Conservation (phyloP, 208 protist species). For the Crithidia brevicula region DNA sequence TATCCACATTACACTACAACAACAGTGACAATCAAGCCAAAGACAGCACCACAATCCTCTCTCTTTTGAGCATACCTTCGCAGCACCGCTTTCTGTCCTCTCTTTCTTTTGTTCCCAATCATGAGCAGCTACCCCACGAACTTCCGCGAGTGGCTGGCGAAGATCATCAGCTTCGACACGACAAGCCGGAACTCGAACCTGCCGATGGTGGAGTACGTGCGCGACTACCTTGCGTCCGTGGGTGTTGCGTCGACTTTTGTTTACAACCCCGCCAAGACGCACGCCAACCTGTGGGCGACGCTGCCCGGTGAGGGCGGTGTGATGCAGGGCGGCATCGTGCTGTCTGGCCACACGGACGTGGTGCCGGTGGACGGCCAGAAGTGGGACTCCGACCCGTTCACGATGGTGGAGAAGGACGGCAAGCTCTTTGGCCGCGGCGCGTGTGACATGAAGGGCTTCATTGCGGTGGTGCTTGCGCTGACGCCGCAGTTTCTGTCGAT, state of each 20-base stretch:
- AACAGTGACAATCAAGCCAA: too few species aligned
- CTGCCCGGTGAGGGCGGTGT: slow-evolving; percentile 47
- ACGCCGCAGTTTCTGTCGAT: slow-evolving; percentile 41
- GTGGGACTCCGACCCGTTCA: slow-evolving; percentile 65
- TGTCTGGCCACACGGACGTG: slow-evolving; percentile 68
- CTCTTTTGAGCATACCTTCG: too few species aligned
- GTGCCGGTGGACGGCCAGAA: slow-evolving; percentile 67
- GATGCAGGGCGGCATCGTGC: slow-evolving; percentile 58
- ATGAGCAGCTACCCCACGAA: slow-evolving; percentile 19
- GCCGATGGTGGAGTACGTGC: slow-evolving; percentile 50
- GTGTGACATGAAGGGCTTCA: slow-evolving; percentile 72
- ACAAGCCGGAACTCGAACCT: slow-evolving; percentile 64
- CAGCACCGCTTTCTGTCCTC: too few species aligned
- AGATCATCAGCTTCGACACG: slow-evolving; percentile 64
- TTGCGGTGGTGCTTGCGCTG: slow-evolving; percentile 53
- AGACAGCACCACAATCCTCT: too few species aligned
- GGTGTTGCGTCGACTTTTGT: slow-evolving; percentile 37
- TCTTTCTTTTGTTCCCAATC: not conserved
- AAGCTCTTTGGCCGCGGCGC: slow-evolving; percentile 65
- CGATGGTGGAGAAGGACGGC: slow-evolving; percentile 56
- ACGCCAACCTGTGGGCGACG: slow-evolving; percentile 67
- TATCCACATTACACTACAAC: too few species aligned
- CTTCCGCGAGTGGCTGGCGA: slow-evolving; percentile 38
- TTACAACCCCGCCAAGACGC: slow-evolving; percentile 39
- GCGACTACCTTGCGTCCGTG: slow-evolving; percentile 30